These are phyloP conservation scores for Tuber magnatum DNA, from an alignment of 495 filamentous ascomycete species.

Conservation along the genomic window DNA sequence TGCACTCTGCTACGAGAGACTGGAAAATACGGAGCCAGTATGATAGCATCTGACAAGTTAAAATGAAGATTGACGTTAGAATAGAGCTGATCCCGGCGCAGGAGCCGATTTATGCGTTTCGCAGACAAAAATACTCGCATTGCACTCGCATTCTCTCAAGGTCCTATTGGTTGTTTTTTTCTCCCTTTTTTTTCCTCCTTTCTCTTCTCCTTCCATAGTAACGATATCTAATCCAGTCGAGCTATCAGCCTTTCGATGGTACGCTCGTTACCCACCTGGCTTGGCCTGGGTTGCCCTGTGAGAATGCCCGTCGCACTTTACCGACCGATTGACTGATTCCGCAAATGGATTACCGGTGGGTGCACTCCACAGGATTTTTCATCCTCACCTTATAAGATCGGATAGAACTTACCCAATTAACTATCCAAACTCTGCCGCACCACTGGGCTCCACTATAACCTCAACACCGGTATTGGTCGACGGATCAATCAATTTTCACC, in stretches of 20 bases:
- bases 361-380: neutral
- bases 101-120: slow-evolving; percentile 37
- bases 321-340: neutral
- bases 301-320: neutral
- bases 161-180: neutral
- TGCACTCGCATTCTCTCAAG: slow-evolving; percentile 19
- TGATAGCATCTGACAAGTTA: neutral
- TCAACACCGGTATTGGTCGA: neutral
- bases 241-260: neutral
- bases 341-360: neutral
- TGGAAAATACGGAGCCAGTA: neutral
- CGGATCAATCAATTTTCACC: neutral
- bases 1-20: neutral
- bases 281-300: neutral
- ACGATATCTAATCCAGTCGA: neutral
- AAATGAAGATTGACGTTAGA: slow-evolving; percentile 31
- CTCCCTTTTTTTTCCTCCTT: neutral
- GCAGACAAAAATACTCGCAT: slow-evolving; percentile 19
- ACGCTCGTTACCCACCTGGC: neutral
- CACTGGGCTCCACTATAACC: neutral
- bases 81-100: slow-evolving; percentile 34
- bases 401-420: neutral
- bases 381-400: neutral
- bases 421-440: neutral
- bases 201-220: neutral